A percentile compares a stretch with the other conserved stretches of the same genome.
Evolutionary conservation across 805 yeast species (phyloP).

Genomic region (Metschnikowia lochheadii): DNA sequence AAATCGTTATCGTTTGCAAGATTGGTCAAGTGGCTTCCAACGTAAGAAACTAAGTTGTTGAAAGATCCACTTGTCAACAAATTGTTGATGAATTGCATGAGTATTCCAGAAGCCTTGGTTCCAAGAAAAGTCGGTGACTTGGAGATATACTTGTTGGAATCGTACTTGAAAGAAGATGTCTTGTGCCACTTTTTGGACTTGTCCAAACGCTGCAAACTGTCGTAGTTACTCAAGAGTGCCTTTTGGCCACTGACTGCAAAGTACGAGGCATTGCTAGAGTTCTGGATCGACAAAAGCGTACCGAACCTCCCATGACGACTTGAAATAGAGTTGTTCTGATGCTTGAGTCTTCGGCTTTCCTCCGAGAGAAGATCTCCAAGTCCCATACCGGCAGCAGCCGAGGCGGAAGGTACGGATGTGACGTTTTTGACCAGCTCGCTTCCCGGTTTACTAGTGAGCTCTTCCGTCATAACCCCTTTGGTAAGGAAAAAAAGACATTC

Average conservation of each 20-base stretch:
- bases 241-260: slow-evolving; percentile 71
- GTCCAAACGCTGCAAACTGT: slow-evolving; percentile 64
- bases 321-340: slow-evolving; percentile 48
- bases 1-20: slow-evolving; percentile 13
- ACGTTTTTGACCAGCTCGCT: slow-evolving; percentile 3
- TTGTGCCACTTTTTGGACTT: slow-evolving; percentile 62
- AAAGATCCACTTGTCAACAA: slow-evolving; percentile 70
- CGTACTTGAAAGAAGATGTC: slow-evolving; percentile 34
- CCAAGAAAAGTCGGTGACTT: slow-evolving; percentile 26
- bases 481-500: slow-evolving; percentile 67
- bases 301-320: slow-evolving; percentile 92
- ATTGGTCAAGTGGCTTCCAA: slow-evolving; percentile 33
- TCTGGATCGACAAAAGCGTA: slow-evolving; percentile 68
- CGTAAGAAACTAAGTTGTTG: slow-evolving; percentile 55
- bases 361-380: slow-evolving; percentile 51
- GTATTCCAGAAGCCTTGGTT: slow-evolving; percentile 28
- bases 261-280: slow-evolving; percentile 50
- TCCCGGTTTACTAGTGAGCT: slow-evolving; percentile 3
- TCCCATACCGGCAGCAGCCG: slow-evolving; percentile 36
- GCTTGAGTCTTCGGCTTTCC: slow-evolving; percentile 53
- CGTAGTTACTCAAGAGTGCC: slow-evolving; percentile 47
- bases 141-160: slow-evolving; percentile 35
- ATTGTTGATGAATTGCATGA: slow-evolving; percentile 45
- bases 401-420: slow-evolving; percentile 15
- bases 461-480: slow-evolving; percentile 41